Percentiles rank a stretch among this genome's conserved stretches.
Evolutionary conservation across 371 early-diverging fungal genomes (phyloP).

Genomic region (Syncephalastrum sp.): DNA sequence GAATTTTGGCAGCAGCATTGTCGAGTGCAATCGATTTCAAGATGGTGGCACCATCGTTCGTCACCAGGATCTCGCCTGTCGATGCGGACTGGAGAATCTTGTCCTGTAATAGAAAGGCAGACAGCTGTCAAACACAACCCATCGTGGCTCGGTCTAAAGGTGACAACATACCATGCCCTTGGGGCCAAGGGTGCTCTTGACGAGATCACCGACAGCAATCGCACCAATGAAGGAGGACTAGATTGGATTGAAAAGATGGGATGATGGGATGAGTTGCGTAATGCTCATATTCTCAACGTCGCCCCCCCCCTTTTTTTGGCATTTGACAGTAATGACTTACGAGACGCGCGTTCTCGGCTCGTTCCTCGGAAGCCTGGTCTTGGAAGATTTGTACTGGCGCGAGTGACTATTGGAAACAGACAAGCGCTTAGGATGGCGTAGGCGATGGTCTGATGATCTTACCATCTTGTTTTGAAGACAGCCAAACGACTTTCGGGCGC

Average conservation of each 20-base stretch:
- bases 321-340: slow-evolving; percentile 43
- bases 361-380: slow-evolving; percentile 93
- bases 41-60: slow-evolving; percentile 99
- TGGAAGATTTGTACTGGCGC: slow-evolving; percentile 86
- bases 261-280: slow-evolving; percentile 2
- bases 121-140: neutral
- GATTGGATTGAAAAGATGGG: neutral
- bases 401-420: slow-evolving; percentile 46
- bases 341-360: slow-evolving; percentile 97
- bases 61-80: slow-evolving; percentile 89
- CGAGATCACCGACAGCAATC: slow-evolving; percentile 97
- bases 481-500: no score
- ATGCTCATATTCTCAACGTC: neutral
- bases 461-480: no score
- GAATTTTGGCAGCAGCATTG: slow-evolving; percentile 98
- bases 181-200: slow-evolving; percentile 90
- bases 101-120: slow-evolving; percentile 58
- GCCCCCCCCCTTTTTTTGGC: neutral
- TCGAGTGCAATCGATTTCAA: slow-evolving; percentile 98
- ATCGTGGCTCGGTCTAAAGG: slow-evolving; percentile 60
- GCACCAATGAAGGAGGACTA: slow-evolving; percentile 91
- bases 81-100: slow-evolving; percentile 95
- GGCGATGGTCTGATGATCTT: no score
- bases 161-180: slow-evolving; percentile 81
- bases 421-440: no score